phyloP scores from a whole-genome alignment of 2,329 filamentous ascomycete species.

The Rhynchosporium agropyri region DNA sequence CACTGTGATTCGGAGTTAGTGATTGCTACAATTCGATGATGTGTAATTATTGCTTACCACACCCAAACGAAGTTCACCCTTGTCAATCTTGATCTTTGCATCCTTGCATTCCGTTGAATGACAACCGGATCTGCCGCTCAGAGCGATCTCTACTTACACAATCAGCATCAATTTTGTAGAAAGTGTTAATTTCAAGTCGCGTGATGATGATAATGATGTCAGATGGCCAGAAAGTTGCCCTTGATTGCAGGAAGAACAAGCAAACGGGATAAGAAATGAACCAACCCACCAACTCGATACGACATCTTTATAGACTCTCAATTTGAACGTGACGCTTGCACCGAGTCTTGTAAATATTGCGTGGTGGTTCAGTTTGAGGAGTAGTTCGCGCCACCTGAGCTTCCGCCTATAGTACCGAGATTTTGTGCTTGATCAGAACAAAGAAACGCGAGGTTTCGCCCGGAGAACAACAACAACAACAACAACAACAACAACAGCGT shows the following conservation, averaged over 20 bases:
- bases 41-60: constrained; percentile 40
- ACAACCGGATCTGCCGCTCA: constrained; percentile 73
- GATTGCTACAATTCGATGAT: no score
- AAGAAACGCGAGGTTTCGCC: neutral
- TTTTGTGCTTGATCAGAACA: neutral
- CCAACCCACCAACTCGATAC: constrained; percentile 43
- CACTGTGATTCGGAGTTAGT: constrained; percentile 45
- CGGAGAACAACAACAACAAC: no score
- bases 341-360: neutral
- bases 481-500: no score
- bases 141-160: constrained; percentile 64
- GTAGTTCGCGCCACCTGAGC: constrained; percentile 5
- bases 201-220: constrained; percentile 9
- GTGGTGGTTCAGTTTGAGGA: neutral
- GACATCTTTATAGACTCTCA: constrained; percentile 34
- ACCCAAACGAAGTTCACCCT: constrained; percentile 79
- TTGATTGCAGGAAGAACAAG: constrained; percentile 26
- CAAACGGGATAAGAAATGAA: constrained; percentile 35
- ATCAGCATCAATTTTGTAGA: neutral
- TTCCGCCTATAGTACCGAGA: neutral
- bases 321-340: neutral
- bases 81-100: constrained; percentile 67
- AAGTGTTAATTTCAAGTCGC: neutral
- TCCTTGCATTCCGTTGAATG: constrained; percentile 72
- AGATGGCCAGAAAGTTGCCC: constrained; percentile 6